Conservation (phyloP, 495 filamentous ascomycete genomes). For the Annulohypoxylon moriforme region DNA sequence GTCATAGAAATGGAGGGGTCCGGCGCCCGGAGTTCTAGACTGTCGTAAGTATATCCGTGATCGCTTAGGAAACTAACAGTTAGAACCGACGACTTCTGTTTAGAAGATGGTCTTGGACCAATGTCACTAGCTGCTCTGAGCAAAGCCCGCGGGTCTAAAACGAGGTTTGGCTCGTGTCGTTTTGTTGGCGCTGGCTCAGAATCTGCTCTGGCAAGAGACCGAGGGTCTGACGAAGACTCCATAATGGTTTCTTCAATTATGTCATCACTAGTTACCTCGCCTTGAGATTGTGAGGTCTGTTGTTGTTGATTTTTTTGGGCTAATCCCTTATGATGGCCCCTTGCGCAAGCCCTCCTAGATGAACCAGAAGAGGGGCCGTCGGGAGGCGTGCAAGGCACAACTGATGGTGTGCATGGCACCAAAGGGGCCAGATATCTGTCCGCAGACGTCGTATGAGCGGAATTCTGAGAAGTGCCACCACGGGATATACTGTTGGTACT, state of each 20-base stretch:
- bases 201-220: conserved; percentile 43
- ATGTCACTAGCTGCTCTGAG: conserved; percentile 54
- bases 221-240: conserved; percentile 38
- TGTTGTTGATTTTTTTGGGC: background rate
- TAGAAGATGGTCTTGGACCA: conserved; percentile 37
- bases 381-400: conserved; percentile 41
- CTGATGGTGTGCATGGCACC: conserved; percentile 28
- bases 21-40: conserved; percentile 53
- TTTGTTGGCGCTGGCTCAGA: conserved; percentile 54
- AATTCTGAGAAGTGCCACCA: conserved; percentile 3
- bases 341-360: background rate
- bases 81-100: conserved; percentile 12
- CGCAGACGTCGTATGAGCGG: background rate
- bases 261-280: conserved; percentile 33
- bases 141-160: conserved; percentile 24
- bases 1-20: conserved; percentile 42
- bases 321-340: background rate
- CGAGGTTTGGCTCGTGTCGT: conserved; percentile 25
- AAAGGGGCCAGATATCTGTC: conserved; percentile 7
- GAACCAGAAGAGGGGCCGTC: background rate
- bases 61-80: conserved; percentile 36
- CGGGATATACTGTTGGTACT: conserved; percentile 2
- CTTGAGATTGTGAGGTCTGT: background rate
- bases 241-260: conserved; percentile 44
- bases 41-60: conserved; percentile 46